phyloP scores from a whole-genome alignment of 768 basidiomycete species.

The Pulveroboletus frians region DNA sequence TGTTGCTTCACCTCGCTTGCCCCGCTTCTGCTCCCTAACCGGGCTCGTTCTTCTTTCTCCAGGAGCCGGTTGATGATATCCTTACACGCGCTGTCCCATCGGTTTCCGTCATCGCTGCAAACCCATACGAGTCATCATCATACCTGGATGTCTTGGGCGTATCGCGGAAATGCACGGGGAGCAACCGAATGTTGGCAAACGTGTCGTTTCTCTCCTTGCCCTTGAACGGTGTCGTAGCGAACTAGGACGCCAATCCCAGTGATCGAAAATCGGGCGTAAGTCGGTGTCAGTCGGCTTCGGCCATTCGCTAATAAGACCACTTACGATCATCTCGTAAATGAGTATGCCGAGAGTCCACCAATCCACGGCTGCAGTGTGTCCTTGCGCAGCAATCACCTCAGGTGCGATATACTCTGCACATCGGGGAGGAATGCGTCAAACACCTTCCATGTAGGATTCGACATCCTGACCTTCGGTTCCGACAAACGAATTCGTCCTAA shows the following conservation, averaged over 20 bases:
- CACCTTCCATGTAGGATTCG: conserved; percentile 5
- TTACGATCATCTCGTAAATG: conserved; percentile 98
- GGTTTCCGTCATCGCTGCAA: conserved; percentile 6
- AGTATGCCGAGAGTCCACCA: conserved; percentile 99
- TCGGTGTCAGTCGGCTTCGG: conserved; percentile 27
- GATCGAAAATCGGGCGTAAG: conserved; percentile 20
- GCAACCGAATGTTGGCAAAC: conserved; percentile 89
- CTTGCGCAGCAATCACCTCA: conserved; percentile 94
- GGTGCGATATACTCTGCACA: conserved; percentile 94
- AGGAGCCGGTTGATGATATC: conserved; percentile 82
- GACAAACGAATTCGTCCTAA: conserved; percentile 98
- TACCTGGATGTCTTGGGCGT: conserved; percentile 71
- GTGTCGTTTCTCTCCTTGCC: conserved; percentile 91
- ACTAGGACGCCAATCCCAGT: conserved; percentile 45
- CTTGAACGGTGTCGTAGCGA: conserved; percentile 98
- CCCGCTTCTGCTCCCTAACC: conserved; percentile 88
- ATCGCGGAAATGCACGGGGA: conserved; percentile 85
- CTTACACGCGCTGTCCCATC: conserved; percentile 65
- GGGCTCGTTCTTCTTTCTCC: conserved; percentile 85
- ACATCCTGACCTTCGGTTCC: conserved; percentile 84
- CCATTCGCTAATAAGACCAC: conserved; percentile 34
- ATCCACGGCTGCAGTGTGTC: conserved; percentile 97
- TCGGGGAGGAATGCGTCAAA: conserved; percentile 16
- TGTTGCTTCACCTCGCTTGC: conserved; percentile 99
- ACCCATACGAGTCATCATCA: conserved; percentile 26